Base-by-base conservation (phyloP, 257 asterid genomes). In the Fraxinus cuspidata region DNA sequence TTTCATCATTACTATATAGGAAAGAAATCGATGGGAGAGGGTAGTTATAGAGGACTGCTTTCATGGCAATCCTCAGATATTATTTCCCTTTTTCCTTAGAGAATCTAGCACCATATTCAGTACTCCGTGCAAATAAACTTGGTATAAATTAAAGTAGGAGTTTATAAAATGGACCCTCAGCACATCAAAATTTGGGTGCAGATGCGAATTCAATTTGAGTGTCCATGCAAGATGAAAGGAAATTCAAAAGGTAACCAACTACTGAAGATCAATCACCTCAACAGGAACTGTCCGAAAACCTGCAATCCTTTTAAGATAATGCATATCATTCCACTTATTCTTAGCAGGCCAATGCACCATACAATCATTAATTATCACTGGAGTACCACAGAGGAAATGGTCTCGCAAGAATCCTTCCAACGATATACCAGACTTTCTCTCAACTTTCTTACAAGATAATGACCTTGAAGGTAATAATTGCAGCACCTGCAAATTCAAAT, bases 231-330 rank as follows among this genome's bases (percentile, higher is more conserved):
- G 69, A 4, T 7, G 12, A 70, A 70, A 63, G 29, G 16, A 63
- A 78, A 71, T 72, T 9, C 15, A 37, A 78, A 9, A 70, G 19
- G 40, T 9, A 15, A 66, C 66, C 60, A 31, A 23, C 60, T 27
- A 68, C 16, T 31, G 71, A 79, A 77, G 79, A 79, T 82, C 56
- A 29, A 68, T 76, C 76, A 93, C 98, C 99, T 96, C 98, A 79
- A 96, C 98, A 5, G 99, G 99, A 81, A 96, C 92, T 2, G 99
- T 96, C 49, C 97, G 99, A 76, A 89, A 92, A 65, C 99, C 97
- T 64, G 93, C 98, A 81, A 91, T 88, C 70, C 81, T 82, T 76
- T 85, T 87, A 77, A 96, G 96, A 85, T 93, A 96, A 84, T 88
- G 88, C 86, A 89, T 83, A 86, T 96, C 92, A 80, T 79, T 88